phyloP scores from a whole-genome alignment of 345 rosid genomes.

The Lepidium africanum region DNA sequence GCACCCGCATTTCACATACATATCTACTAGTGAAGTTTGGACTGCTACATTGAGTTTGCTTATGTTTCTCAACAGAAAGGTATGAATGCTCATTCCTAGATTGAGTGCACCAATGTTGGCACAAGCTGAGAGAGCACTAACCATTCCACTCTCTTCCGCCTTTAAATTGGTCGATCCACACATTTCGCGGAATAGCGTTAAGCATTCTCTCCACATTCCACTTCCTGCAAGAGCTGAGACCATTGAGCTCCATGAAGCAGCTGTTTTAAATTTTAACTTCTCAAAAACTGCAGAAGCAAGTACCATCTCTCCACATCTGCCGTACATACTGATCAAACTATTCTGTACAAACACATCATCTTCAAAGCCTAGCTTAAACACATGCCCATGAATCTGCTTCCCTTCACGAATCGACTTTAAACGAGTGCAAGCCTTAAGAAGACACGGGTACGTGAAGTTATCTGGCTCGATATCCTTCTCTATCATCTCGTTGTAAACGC shows the following conservation, averaged over 20 bases:
- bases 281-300: constrained; percentile 25
- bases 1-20: constrained; percentile 44
- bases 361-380: constrained; percentile 25
- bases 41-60: constrained; percentile 36
- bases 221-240: constrained; percentile 15
- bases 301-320: constrained; percentile 26
- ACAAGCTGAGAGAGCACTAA: constrained; percentile 36
- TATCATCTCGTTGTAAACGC: constrained; percentile 19
- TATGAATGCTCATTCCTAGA: constrained; percentile 37
- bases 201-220: constrained; percentile 28
- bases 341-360: constrained; percentile 29
- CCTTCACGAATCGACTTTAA: constrained; percentile 22
- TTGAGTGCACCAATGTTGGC: constrained; percentile 35
- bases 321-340: constrained; percentile 28
- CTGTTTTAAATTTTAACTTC: constrained; percentile 20
- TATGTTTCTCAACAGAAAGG: constrained; percentile 36
- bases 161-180: constrained; percentile 15
- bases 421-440: constrained; percentile 29
- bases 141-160: constrained; percentile 41
- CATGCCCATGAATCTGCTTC: constrained; percentile 31
- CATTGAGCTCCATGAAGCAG: constrained; percentile 35
- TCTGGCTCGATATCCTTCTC: constrained; percentile 21
- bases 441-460: constrained; percentile 31
- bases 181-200: constrained; percentile 20
- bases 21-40: constrained; percentile 41